Percentiles rank a stretch among this genome's conserved stretches.
Conservation (phyloP, 1,139 yeast species). For the Petasospora rhodanensis region DNA sequence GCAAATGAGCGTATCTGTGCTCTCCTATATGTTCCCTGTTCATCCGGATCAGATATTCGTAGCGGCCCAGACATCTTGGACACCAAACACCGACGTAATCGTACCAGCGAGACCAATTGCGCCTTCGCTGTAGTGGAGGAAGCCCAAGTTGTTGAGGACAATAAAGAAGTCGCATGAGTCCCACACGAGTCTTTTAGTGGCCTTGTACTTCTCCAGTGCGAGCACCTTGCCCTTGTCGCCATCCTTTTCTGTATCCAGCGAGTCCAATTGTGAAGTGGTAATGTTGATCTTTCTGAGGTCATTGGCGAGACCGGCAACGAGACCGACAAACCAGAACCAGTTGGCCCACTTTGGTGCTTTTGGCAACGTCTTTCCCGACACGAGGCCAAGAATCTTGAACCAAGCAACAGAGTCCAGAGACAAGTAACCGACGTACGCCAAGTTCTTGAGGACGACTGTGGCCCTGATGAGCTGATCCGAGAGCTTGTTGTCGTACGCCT, state of each 20-base stretch:
- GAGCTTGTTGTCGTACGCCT: constrained; percentile 67
- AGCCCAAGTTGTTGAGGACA: constrained; percentile 65
- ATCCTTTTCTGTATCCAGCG: constrained; percentile 28
- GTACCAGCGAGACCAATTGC: constrained; percentile 83
- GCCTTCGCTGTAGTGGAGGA: constrained; percentile 69
- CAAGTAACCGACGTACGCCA: constrained; percentile 73
- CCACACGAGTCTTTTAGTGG: constrained; percentile 70
- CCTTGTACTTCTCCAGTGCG: constrained; percentile 36
- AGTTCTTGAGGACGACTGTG: constrained; percentile 60
- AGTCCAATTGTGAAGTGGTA: constrained; percentile 28
- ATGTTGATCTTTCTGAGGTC: constrained; percentile 45
- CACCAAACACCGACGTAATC: constrained; percentile 74
- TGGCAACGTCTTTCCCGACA: constrained; percentile 32
- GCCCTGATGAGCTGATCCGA: constrained; percentile 57
- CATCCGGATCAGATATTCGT: constrained; percentile 16
- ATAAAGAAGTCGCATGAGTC: constrained; percentile 73
- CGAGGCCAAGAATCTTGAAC: constrained; percentile 46
- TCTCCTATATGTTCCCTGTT: background rate
- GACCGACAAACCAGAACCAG: constrained; percentile 76
- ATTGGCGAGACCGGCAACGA: constrained; percentile 57
- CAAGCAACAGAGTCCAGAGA: constrained; percentile 69
- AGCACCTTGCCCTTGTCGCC: constrained; percentile 26
- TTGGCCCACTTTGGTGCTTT: constrained; percentile 40
- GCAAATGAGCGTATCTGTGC: background rate
- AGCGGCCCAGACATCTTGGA: constrained; percentile 54